Percentiles rank a stretch among this genome's conserved stretches.
phyloP scores from a whole-genome alignment of 441 rosid genomes.

The Melastoma candidum region DNA sequence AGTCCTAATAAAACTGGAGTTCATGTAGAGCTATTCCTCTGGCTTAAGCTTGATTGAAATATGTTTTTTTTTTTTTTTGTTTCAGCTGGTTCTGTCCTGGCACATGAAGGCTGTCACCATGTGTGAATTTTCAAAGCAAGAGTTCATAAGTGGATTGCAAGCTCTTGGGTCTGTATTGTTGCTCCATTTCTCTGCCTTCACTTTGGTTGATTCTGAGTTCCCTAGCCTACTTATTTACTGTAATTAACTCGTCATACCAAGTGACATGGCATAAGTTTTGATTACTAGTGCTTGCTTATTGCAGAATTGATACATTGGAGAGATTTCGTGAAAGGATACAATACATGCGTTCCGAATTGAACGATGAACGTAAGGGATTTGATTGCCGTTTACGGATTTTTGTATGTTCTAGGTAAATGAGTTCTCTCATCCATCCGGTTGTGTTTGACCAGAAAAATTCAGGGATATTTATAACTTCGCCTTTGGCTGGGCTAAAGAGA shows the following conservation, averaged over 20 bases:
- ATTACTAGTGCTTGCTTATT: constrained; percentile 17
- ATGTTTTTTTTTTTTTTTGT: background rate
- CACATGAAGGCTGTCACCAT: constrained; percentile 97
- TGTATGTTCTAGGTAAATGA: constrained; percentile 6
- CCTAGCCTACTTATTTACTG: background rate
- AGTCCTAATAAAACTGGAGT: no score
- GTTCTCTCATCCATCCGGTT: constrained; percentile 5
- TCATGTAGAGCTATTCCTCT: no score
- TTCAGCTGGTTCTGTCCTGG: constrained; percentile 95
- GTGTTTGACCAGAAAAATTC: constrained; percentile 64
- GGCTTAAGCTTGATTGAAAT: background rate
- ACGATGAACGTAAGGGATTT: constrained; percentile 71
- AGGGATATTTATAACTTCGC: constrained; percentile 90
- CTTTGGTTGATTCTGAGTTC: constrained; percentile 7
- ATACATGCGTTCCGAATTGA: constrained; percentile 64
- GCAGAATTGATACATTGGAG: constrained; percentile 78
- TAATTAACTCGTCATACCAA: constrained; percentile 6
- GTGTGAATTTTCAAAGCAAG: constrained; percentile 92
- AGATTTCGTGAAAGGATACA: constrained; percentile 64
- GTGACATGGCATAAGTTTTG: constrained; percentile 10
- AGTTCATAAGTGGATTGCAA: constrained; percentile 72
- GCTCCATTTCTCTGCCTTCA: constrained; percentile 7
- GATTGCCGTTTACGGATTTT: constrained; percentile 7
- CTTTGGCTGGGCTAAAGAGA: constrained; percentile 98
- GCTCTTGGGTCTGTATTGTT: constrained; percentile 45